Evolutionary conservation across 2,329 filamentous ascomycete genomes (phyloP).

Genomic region (Apiospora hydei): DNA sequence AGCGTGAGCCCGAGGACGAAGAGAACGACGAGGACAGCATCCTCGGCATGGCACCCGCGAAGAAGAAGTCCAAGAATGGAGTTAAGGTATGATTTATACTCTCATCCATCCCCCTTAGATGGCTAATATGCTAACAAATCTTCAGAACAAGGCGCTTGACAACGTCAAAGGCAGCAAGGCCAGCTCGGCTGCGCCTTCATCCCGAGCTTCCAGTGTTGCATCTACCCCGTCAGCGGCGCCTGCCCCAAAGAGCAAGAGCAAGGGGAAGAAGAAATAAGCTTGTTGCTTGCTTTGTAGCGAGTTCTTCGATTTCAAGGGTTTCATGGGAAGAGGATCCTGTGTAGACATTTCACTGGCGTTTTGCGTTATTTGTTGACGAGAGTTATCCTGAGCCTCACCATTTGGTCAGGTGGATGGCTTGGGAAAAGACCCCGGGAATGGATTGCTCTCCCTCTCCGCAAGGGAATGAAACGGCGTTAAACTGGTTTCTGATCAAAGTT

Average conservation of each 20-base stretch:
- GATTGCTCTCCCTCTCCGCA: neutral
- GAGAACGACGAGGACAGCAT: constrained; percentile 85
- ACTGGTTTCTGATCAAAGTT: neutral
- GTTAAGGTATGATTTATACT: constrained; percentile 73
- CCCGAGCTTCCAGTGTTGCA: constrained; percentile 82
- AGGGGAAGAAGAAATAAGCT: constrained; percentile 61
- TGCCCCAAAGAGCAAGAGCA: constrained; percentile 51
- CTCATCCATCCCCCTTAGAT: constrained; percentile 30
- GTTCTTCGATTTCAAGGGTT: constrained; percentile 4
- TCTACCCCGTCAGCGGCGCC: constrained; percentile 70
- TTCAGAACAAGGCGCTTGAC: constrained; percentile 91
- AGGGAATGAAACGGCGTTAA: constrained; percentile 12
- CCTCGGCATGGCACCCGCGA: constrained; percentile 81
- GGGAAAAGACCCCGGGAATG: neutral
- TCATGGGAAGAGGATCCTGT: constrained; percentile 12
- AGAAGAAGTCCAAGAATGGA: constrained; percentile 92
- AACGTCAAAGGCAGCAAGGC: constrained; percentile 84
- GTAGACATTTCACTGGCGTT: constrained; percentile 13
- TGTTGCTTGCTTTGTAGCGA: constrained; percentile 1
- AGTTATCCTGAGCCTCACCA: neutral
- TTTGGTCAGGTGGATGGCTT: neutral
- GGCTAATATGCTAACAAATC: neutral
- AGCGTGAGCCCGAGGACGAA: constrained; percentile 80
- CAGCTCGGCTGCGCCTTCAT: constrained; percentile 76
- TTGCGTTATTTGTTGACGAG: neutral